phyloP scores from a whole-genome alignment of 306 rosid genomes.

The Ormosia semicastrata region DNA sequence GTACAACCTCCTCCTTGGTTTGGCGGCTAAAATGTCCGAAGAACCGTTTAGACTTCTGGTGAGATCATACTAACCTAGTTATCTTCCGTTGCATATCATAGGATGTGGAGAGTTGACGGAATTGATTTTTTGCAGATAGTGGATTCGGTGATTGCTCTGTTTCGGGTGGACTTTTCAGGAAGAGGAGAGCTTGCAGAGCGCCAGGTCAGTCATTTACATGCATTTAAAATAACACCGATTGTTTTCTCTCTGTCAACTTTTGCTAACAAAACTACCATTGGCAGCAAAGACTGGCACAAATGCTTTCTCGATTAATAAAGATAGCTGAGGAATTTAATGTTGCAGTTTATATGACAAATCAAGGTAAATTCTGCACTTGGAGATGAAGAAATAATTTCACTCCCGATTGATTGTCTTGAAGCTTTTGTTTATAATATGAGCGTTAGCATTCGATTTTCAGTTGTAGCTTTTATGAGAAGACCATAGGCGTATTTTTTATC shows the following conservation, averaged over 20 bases:
- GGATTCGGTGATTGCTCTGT: constrained; percentile 87
- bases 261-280: constrained; percentile 21
- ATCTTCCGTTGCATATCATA: not conserved
- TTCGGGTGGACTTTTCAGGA: constrained; percentile 91
- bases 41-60: constrained; percentile 98
- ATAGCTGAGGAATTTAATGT: constrained; percentile 94
- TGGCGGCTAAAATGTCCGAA: constrained; percentile 97
- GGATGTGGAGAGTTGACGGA: constrained; percentile 19
- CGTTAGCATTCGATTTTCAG: not conserved
- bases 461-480: not conserved
- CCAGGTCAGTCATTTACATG: constrained; percentile 55
- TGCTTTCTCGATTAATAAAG: constrained; percentile 88
- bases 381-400: not conserved
- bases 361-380: constrained; percentile 51
- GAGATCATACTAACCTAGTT: constrained; percentile 25
- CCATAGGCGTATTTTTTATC: not conserved
- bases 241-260: not conserved
- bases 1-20: constrained; percentile 81
- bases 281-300: constrained; percentile 96
- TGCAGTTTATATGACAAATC: constrained; percentile 95
- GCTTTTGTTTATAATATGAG: not conserved
- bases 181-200: constrained; percentile 99
- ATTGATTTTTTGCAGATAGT: constrained; percentile 60
- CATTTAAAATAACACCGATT: not conserved
- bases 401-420: not conserved